Evolutionary conservation across 176 grass and related monocot genomes (phyloP).

Genomic region (Oryza punctata): DNA sequence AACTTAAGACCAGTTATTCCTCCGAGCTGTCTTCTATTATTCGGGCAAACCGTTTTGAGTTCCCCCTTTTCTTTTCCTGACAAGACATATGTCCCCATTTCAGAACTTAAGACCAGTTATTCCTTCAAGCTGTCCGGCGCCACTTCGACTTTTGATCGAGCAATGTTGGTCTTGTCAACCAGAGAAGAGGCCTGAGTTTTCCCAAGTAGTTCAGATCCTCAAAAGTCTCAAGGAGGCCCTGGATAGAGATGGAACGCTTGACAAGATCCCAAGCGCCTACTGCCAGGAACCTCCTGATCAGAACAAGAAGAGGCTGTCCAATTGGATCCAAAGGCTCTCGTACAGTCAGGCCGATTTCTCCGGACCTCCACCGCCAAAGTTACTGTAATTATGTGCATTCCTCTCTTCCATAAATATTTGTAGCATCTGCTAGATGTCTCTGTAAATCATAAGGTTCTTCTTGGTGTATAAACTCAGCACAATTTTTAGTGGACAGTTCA

Average conservation of each 20-base stretch:
- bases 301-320: constrained; percentile 62
- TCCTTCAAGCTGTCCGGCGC: constrained; percentile 63
- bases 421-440: neutral
- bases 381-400: constrained; percentile 40
- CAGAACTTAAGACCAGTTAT: constrained; percentile 85
- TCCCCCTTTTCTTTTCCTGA: neutral
- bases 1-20: constrained; percentile 85
- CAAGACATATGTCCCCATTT: constrained; percentile 26
- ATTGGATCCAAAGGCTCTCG: constrained; percentile 71
- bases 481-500: constrained; percentile 15
- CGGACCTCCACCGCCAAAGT: constrained; percentile 47
- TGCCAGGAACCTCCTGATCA: constrained; percentile 64
- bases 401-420: neutral
- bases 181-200: constrained; percentile 83
- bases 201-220: constrained; percentile 64
- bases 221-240: constrained; percentile 63
- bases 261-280: constrained; percentile 48
- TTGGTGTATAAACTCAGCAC: constrained; percentile 23
- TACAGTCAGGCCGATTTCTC: constrained; percentile 51
- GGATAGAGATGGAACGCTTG: constrained; percentile 64
- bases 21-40: constrained; percentile 35
- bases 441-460: constrained; percentile 44
- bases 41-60: neutral
- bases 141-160: constrained; percentile 63
- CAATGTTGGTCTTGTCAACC: constrained; percentile 79